Evolutionary conservation across 1,139 yeast genomes (phyloP).

Genomic region (Nakaseomyces uthaithaninus): DNA sequence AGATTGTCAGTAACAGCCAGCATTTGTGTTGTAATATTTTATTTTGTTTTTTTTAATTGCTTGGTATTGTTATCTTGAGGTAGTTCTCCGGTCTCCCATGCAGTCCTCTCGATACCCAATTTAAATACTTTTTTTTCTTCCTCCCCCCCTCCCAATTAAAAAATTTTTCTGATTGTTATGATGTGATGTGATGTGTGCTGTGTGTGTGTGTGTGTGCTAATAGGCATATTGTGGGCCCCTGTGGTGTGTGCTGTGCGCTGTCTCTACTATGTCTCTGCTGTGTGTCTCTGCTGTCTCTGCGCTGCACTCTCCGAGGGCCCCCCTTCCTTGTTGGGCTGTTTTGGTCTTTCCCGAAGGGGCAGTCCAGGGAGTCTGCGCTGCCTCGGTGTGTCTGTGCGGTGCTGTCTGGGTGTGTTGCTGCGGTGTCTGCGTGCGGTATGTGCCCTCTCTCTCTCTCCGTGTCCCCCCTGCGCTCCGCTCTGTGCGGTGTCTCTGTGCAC

Average conservation of each 20-base stretch:
- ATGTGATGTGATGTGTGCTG: too few species aligned
- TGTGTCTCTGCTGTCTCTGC: background rate
- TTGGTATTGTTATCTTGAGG: background rate
- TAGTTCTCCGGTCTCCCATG: background rate
- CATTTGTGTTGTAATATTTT: slow-evolving; percentile 18
- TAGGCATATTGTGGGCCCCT: too few species aligned
- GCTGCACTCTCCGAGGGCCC: background rate
- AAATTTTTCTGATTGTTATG: background rate
- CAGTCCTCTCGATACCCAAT: background rate
- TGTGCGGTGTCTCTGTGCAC: too few species aligned
- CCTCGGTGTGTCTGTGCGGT: too few species aligned
- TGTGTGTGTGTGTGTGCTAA: too few species aligned
- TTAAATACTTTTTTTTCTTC: slow-evolving; percentile 2
- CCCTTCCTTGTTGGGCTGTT: background rate
- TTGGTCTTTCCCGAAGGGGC: background rate
- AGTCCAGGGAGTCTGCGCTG: too few species aligned
- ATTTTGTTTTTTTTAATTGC: slow-evolving; percentile 5
- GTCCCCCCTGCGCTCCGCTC: too few species aligned
- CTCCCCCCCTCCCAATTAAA: background rate
- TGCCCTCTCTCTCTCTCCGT: too few species aligned
- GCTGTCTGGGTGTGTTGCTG: too few species aligned
- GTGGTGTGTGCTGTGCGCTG: too few species aligned
- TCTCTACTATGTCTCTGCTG: too few species aligned
- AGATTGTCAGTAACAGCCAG: slow-evolving; percentile 56
- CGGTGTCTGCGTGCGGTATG: too few species aligned